Evolutionary conservation across 1,284 basidiomycete genomes (phyloP).

Genomic region (Trametes pubescens): DNA sequence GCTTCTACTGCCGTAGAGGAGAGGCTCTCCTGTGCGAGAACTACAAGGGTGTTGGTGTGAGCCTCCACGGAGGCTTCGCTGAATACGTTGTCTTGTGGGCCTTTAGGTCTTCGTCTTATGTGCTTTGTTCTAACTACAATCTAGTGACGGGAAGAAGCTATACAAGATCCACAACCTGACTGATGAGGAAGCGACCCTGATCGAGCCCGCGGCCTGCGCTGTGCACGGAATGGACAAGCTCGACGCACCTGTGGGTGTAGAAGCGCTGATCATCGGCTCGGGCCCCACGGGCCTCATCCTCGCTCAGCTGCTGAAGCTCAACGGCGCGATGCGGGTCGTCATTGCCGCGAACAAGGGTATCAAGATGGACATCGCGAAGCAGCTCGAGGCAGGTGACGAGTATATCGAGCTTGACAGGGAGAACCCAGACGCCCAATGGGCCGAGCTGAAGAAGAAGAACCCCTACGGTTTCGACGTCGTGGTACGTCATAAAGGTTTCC

Average conservation of each 20-base stretch:
- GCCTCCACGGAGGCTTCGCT: conserved; percentile 80
- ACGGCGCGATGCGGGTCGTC: conserved; percentile 79
- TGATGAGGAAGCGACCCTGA: conserved; percentile 89
- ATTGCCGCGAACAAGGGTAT: conserved; percentile 87
- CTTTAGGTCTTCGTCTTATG: conserved; percentile 37
- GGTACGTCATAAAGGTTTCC: conserved; percentile 41
- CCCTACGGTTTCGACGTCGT: conserved; percentile 91
- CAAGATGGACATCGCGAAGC: conserved; percentile 84
- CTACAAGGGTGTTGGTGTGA: conserved; percentile 81
- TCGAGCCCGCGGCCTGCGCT: conserved; percentile 89
- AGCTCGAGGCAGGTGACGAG: conserved; percentile 79
- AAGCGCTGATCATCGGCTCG: conserved; percentile 80
- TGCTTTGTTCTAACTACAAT: conserved; percentile 5
- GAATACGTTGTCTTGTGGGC: conserved; percentile 81
- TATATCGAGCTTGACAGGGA: conserved; percentile 85
- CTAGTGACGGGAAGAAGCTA: conserved; percentile 71
- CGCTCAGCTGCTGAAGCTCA: conserved; percentile 85
- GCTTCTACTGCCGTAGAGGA: conserved; percentile 86
- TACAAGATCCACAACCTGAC: conserved; percentile 87
- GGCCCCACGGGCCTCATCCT: conserved; percentile 87
- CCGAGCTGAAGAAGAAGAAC: conserved; percentile 77
- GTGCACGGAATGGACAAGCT: conserved; percentile 90
- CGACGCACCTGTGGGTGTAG: conserved; percentile 76
- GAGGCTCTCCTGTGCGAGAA: conserved; percentile 79
- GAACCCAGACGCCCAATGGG: conserved; percentile 83